phyloP scores from a whole-genome alignment of 805 yeast species.

The Millerago galiae region DNA sequence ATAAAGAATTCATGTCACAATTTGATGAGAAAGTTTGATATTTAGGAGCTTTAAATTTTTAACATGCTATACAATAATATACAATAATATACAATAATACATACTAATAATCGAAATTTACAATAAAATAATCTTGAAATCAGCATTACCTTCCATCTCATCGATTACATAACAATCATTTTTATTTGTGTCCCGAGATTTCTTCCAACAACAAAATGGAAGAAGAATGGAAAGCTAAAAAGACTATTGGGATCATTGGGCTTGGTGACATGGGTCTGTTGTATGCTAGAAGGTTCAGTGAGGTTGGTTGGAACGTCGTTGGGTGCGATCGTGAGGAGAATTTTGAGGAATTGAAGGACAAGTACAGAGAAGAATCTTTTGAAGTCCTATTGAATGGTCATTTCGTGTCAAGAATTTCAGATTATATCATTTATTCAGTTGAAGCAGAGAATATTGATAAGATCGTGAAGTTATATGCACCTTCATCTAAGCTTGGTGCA shows the following conservation, averaged over 20 bases:
- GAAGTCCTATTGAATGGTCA: slow-evolving; percentile 73
- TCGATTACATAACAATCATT: too few relatives aligned
- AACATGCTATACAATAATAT: too few relatives aligned
- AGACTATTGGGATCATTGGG: slow-evolving; percentile 85
- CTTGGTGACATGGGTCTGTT: slow-evolving; percentile 95
- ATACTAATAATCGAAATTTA: too few relatives aligned
- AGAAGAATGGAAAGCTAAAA: slow-evolving; percentile 33
- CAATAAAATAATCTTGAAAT: too few relatives aligned
- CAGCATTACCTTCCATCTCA: too few relatives aligned
- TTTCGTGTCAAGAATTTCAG: slow-evolving; percentile 71
- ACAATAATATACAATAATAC: too few relatives aligned
- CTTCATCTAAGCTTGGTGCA: slow-evolving; percentile 80
- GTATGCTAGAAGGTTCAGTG: slow-evolving; percentile 71
- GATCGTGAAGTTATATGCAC: slow-evolving; percentile 74
- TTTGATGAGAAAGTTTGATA: not conserved
- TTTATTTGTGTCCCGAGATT: too few relatives aligned
- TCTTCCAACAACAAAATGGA: not conserved
- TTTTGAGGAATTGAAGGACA: slow-evolving; percentile 38
- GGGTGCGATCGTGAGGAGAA: slow-evolving; percentile 80
- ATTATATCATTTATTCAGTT: slow-evolving; percentile 82
- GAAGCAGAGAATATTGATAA: slow-evolving; percentile 80
- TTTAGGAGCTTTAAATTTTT: too few relatives aligned
- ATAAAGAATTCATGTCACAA: not conserved
- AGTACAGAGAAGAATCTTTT: slow-evolving; percentile 39
- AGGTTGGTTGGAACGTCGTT: slow-evolving; percentile 83